These are phyloP conservation scores for Neurospora sp. DNA, from an alignment of 495 filamentous ascomycete species.

Conservation along the genomic window DNA sequence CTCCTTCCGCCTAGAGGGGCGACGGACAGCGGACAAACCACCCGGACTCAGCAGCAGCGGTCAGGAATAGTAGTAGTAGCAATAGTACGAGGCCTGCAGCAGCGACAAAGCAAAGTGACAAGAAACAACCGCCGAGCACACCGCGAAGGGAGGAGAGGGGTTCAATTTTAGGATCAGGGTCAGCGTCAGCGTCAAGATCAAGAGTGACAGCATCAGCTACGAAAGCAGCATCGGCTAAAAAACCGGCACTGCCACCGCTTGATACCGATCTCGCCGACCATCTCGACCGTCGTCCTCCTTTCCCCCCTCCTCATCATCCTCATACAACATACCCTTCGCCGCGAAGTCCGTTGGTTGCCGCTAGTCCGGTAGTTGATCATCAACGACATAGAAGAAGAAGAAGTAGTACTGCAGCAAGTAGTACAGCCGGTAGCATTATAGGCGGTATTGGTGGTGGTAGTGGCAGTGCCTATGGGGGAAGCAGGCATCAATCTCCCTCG, in stretches of 20 bases:
- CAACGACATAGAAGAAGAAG: background rate
- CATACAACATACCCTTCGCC: background rate
- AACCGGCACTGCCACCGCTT: background rate
- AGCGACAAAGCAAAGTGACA: background rate
- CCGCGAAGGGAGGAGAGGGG: background rate
- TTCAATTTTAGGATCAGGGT: background rate
- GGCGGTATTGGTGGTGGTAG: background rate
- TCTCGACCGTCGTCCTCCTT: background rate
- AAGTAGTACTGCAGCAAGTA: background rate
- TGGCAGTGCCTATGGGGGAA: background rate
- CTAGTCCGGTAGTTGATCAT: background rate
- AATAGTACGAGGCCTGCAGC: background rate
- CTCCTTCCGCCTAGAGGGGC: background rate
- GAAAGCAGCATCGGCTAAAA: background rate
- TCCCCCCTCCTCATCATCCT: background rate
- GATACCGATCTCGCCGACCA: background rate
- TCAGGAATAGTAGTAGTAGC: background rate
- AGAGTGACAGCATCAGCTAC: background rate
- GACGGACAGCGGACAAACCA: background rate
- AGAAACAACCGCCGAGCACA: background rate
- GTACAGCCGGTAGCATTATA: background rate
- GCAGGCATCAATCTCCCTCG: background rate
- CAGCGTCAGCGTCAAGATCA: background rate
- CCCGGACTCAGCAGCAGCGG: slow-evolving; percentile 1
- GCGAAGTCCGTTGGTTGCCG: background rate